Conservation (phyloP, 139 green algal species). For the Desmodesmus armatus region DNA sequence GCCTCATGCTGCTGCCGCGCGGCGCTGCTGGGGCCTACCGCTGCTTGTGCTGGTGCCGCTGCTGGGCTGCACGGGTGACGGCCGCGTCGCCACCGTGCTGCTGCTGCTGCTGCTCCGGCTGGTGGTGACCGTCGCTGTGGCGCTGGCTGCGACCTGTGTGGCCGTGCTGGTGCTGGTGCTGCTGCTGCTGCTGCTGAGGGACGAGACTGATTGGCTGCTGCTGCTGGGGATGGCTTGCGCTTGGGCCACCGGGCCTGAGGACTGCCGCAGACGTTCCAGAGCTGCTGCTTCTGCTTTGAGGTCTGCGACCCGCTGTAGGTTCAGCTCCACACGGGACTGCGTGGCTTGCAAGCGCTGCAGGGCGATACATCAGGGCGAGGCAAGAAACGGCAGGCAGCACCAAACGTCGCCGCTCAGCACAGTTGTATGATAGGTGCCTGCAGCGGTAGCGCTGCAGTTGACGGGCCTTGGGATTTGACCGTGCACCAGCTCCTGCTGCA, state of each 20-base stretch:
- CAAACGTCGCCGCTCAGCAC: background rate
- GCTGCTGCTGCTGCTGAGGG: constrained; percentile 24
- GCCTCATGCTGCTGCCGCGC: background rate
- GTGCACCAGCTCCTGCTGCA: no score
- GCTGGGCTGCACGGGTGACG: background rate
- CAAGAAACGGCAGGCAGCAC: background rate
- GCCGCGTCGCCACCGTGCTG: background rate
- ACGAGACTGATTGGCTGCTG: background rate
- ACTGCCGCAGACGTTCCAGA: constrained; percentile 11
- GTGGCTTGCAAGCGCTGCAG: constrained; percentile 61
- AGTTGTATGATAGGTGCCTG: no score
- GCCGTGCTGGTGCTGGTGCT: constrained; percentile 15
- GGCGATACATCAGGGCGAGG: constrained; percentile 68
- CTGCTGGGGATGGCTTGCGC: constrained; percentile 38
- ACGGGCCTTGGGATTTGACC: no score
- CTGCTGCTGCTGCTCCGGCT: background rate
- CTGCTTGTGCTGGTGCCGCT: constrained; percentile 28
- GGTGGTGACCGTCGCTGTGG: no score
- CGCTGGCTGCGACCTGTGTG: background rate
- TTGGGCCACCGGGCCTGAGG: background rate
- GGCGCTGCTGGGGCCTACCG: background rate
- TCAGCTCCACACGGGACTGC: constrained; percentile 72
- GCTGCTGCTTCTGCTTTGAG: constrained; percentile 78
- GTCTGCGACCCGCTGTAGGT: constrained; percentile 78
- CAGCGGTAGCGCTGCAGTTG: no score